phyloP scores from a whole-genome alignment of 2,329 filamentous ascomycete genomes.

The Hypoxylon sp. region DNA sequence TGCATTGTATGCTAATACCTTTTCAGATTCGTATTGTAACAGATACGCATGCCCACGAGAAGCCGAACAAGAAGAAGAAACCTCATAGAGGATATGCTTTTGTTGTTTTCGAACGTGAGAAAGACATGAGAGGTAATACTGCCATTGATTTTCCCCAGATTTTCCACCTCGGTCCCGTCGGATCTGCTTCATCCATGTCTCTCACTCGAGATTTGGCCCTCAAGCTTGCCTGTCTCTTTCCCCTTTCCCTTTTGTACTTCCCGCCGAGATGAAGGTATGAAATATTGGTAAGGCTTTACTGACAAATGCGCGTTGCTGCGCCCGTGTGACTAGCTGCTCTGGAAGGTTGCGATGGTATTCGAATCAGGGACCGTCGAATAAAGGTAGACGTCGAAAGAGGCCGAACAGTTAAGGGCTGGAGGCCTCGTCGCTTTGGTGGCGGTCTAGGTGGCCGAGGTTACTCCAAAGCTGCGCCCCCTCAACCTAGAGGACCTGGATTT shows the following conservation, averaged over 20 bases:
- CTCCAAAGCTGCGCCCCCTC: conserved; percentile 82
- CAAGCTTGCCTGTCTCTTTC: conserved; percentile 69
- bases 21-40: conserved; percentile 86
- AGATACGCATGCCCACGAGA: conserved; percentile 78
- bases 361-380: conserved; percentile 92
- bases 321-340: conserved; percentile 84
- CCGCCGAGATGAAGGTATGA: conserved; percentile 58
- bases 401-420: conserved; percentile 93
- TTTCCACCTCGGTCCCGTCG: conserved; percentile 49
- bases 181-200: conserved; percentile 55
- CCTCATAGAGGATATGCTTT: conserved; percentile 93
- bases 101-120: conserved; percentile 95
- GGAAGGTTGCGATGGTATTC: conserved; percentile 86
- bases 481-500: conserved; percentile 76
- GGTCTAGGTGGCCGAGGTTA: conserved; percentile 94
- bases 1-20: conserved; percentile 27
- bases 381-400: conserved; percentile 97
- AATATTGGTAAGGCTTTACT: conserved; percentile 74
- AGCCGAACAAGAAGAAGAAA: conserved; percentile 83
- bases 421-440: conserved; percentile 90
- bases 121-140: conserved; percentile 97
- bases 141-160: conserved; percentile 59
- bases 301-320: conserved; percentile 74
- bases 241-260: conserved; percentile 31
- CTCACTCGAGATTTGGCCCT: conserved; percentile 68